Conservation (phyloP, 2,329 filamentous ascomycete genomes). For the Teratosphaeriaceae sp. region DNA sequence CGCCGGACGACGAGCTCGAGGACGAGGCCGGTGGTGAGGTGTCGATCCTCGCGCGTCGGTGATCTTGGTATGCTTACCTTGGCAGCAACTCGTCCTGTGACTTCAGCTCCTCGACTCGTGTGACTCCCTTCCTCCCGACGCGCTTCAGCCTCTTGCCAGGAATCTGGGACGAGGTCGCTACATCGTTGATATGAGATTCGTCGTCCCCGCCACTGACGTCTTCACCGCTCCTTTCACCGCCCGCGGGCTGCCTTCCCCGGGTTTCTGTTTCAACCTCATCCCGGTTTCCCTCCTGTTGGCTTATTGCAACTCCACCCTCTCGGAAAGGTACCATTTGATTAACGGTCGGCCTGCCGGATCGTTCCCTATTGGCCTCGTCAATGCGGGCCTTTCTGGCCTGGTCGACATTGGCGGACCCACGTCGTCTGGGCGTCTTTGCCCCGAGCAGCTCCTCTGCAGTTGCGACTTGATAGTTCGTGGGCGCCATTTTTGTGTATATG, state of each 20-base stretch:
- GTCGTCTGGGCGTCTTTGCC: neutral
- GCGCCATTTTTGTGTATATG: neutral
- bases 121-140: too few relatives aligned
- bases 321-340: neutral
- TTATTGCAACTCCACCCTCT: neutral
- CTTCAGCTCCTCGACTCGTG: neutral
- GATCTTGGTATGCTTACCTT: neutral
- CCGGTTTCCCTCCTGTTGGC: too few relatives aligned
- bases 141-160: too few relatives aligned
- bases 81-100: neutral
- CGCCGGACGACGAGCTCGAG: neutral
- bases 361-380: neutral
- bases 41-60: neutral
- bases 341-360: too few relatives aligned
- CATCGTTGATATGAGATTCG: neutral
- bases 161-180: neutral
- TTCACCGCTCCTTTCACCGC: neutral
- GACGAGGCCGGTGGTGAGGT: neutral
- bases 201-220: neutral
- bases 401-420: neutral
- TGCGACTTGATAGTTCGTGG: neutral
- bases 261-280: neutral
- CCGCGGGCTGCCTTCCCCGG: neutral
- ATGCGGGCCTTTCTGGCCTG: neutral
- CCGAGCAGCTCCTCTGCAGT: neutral